Percentiles rank a stretch among this genome's conserved stretches.
These are phyloP conservation scores for Agastache rugosa DNA, from an alignment of 257 asterid genomes.

Conservation along the genomic window DNA sequence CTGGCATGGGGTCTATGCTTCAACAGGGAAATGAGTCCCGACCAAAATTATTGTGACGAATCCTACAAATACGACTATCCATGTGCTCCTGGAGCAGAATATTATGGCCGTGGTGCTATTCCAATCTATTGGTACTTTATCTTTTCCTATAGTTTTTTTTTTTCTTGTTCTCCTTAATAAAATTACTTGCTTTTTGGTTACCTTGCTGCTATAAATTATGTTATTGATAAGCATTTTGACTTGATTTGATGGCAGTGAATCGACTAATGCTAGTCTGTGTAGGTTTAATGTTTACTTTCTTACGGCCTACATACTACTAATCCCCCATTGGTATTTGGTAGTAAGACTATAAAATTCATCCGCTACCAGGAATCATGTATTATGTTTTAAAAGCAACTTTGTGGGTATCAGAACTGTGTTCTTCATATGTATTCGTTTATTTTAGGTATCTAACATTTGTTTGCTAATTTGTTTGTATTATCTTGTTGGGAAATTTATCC, in stretches of 20 bases:
- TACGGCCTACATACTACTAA: neutral
- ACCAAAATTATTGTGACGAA: conserved; percentile 58
- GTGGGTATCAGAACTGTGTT: neutral
- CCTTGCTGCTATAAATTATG: conserved; percentile 7
- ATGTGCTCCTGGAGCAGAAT: conserved; percentile 81
- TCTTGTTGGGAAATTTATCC: neutral
- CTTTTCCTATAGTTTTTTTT: neutral
- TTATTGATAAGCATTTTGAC: neutral
- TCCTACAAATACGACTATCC: conserved; percentile 60
- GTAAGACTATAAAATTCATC: neutral
- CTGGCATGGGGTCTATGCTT: conserved; percentile 94
- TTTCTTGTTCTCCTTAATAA: neutral
- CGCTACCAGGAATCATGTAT: neutral
- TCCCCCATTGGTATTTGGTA: neutral
- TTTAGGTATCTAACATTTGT: neutral
- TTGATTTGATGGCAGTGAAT: conserved; percentile 2
- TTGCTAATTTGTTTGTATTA: too few species aligned
- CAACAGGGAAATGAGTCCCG: conserved; percentile 72
- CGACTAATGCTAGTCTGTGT: conserved; percentile 10
- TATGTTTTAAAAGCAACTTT: neutral
- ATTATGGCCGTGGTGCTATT: conserved; percentile 95
- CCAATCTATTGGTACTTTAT: conserved; percentile 80
- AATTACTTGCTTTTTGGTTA: conserved; percentile 7
- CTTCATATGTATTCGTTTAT: neutral
- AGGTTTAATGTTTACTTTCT: neutral